These are phyloP conservation scores for Polychaeton citri DNA, from an alignment of 2,329 filamentous ascomycete genomes.

Conservation along the genomic window DNA sequence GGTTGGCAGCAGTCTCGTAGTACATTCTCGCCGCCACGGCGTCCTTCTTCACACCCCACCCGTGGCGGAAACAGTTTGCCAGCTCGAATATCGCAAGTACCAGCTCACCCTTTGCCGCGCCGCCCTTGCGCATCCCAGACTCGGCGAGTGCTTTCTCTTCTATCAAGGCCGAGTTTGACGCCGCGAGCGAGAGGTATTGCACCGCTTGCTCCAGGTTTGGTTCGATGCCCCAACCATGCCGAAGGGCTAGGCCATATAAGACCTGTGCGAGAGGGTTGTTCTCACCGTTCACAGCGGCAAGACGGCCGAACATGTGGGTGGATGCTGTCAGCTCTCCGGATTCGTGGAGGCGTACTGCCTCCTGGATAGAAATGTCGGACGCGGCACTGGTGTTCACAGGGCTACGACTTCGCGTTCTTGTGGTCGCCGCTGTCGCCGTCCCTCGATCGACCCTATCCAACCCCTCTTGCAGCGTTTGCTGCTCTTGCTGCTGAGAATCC, in stretches of 20 bases:
- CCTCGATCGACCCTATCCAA: conserved; percentile 1
- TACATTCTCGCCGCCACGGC: conserved; percentile 76
- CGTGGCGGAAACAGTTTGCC: conserved; percentile 82
- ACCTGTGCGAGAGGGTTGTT: conserved; percentile 95
- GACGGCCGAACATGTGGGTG: conserved; percentile 68
- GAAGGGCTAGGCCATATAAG: conserved; percentile 82
- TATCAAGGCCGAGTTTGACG: conserved; percentile 76
- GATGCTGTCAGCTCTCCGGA: conserved; percentile 63
- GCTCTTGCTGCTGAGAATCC: conserved; percentile 14
- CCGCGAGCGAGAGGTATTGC: conserved; percentile 74
- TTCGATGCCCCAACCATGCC: conserved; percentile 84
- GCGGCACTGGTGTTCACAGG: conserved; percentile 23
- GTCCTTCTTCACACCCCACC: conserved; percentile 84
- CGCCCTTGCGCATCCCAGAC: conserved; percentile 83
- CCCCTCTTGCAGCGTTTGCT: not conserved
- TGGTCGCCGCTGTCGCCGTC: conserved; percentile 12
- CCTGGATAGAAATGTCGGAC: conserved; percentile 59
- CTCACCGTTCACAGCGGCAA: conserved; percentile 70
- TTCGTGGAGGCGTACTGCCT: conserved; percentile 91
- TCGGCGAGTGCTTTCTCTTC: conserved; percentile 66
- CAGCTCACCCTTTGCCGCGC: conserved; percentile 88
- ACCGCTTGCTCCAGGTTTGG: conserved; percentile 62
- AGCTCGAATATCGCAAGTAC: conserved; percentile 94
- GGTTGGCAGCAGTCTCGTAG: conserved; percentile 92
- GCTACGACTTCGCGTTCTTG: conserved; percentile 16